Conservation (phyloP, 1,284 basidiomycete species). For the Irpex sp. region DNA sequence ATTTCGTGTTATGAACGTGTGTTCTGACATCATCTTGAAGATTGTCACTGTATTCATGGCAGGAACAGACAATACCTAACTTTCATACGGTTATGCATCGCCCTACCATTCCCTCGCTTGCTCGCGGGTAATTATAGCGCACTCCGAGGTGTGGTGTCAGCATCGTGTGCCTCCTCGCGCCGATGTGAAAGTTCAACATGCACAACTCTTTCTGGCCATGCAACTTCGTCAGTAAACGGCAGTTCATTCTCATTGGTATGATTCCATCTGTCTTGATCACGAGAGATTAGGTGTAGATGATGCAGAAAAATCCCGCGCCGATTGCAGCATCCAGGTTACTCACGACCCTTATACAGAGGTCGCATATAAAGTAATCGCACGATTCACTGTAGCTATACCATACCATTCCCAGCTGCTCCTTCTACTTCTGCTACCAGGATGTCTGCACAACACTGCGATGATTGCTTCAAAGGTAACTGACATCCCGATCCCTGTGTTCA, state of each 20-base stretch:
- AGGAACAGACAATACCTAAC: not conserved
- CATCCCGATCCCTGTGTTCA: not conserved
- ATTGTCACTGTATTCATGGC: not conserved
- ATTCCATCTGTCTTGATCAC: not conserved
- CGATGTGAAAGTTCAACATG: not conserved
- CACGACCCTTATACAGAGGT: too few relatives aligned
- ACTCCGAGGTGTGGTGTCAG: too few relatives aligned
- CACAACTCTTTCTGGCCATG: too few relatives aligned
- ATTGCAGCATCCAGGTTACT: not conserved
- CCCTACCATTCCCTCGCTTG: too few relatives aligned
- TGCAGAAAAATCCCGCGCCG: not conserved
- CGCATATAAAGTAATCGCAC: too few relatives aligned
- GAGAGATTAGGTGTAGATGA: not conserved
- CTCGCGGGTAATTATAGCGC: too few relatives aligned
- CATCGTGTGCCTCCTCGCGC: too few relatives aligned
- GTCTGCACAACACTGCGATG: conserved; percentile 9
- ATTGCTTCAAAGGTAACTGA: conserved; percentile 7
- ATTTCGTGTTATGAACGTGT: not conserved
- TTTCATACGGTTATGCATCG: too few relatives aligned
- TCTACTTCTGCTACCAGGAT: not conserved
- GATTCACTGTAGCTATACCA: not conserved
- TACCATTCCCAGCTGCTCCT: not conserved
- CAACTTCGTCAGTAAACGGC: too few relatives aligned
- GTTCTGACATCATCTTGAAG: not conserved
- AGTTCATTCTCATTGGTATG: too few relatives aligned